These are phyloP conservation scores for Kluyveromyces nonfermentans DNA, from an alignment of 805 yeast genomes.

Conservation along the genomic window DNA sequence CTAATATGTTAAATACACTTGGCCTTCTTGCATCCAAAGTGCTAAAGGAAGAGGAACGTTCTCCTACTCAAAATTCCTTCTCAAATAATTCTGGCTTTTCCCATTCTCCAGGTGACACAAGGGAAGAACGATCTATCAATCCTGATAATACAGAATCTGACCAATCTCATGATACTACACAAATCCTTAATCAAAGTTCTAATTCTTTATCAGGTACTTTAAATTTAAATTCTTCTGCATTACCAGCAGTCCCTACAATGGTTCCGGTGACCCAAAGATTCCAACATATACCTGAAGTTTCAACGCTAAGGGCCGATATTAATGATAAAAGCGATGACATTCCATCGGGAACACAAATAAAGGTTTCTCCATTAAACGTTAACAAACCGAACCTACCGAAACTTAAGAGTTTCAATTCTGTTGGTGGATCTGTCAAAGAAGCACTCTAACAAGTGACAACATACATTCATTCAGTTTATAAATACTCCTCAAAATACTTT, in stretches of 20 bases:
- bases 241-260: background rate
- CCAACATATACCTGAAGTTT: background rate
- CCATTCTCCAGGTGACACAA: background rate
- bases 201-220: background rate
- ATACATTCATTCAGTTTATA: no score
- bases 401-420: slow-evolving; percentile 23
- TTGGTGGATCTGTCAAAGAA: slow-evolving; percentile 18
- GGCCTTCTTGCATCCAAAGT: slow-evolving; percentile 50
- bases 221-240: background rate
- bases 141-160: slow-evolving; percentile 9
- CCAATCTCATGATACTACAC: slow-evolving; percentile 8
- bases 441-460: slow-evolving; percentile 6
- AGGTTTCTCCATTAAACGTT: background rate
- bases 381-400: slow-evolving; percentile 12
- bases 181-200: background rate
- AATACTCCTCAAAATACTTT: no score
- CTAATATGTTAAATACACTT: slow-evolving; percentile 37
- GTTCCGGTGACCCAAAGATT: background rate
- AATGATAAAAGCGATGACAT: background rate
- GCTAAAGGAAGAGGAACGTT: slow-evolving; percentile 29
- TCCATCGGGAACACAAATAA: background rate
- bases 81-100: slow-evolving; percentile 4
- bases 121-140: slow-evolving; percentile 1
- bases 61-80: slow-evolving; percentile 10
- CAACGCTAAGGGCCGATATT: background rate